Percentiles rank a stretch among this genome's conserved stretches.
phyloP scores from a whole-genome alignment of 371 early-diverging fungal species.

The Rhizopus microsporus region DNA sequence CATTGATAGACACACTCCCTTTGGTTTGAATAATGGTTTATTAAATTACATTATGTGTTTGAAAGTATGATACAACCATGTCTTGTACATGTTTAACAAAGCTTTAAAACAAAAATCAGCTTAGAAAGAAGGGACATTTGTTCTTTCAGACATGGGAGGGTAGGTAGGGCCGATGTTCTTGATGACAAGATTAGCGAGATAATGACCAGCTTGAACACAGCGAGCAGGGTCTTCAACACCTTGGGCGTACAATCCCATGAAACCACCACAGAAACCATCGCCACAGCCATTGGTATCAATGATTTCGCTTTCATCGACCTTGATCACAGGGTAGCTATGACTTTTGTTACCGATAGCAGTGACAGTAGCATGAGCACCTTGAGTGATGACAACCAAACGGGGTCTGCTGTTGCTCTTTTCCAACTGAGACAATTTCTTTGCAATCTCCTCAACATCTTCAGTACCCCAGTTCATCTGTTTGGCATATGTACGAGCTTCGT shows the following conservation, averaged over 20 bases:
- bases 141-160: slow-evolving; percentile 55
- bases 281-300: slow-evolving; percentile 98
- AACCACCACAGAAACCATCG: slow-evolving; percentile 96
- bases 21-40: too few relatives aligned
- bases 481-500: slow-evolving; percentile 89
- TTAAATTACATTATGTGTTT: too few relatives aligned
- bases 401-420: slow-evolving; percentile 80
- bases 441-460: slow-evolving; percentile 77
- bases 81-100: too few relatives aligned
- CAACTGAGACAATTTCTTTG: slow-evolving; percentile 77
- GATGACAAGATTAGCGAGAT: slow-evolving; percentile 88
- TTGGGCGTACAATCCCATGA: slow-evolving; percentile 81
- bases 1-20: too few relatives aligned
- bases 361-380: slow-evolving; percentile 80
- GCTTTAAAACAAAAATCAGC: too few relatives aligned
- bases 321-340: slow-evolving; percentile 70
- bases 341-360: slow-evolving; percentile 67
- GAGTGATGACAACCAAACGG: slow-evolving; percentile 92
- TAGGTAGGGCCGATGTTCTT: slow-evolving; percentile 88
- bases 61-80: too few relatives aligned
- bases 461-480: slow-evolving; percentile 66
- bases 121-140: slow-evolving; percentile 50
- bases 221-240: slow-evolving; percentile 60
- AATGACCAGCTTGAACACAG: slow-evolving; percentile 87
- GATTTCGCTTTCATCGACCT: slow-evolving; percentile 70